Evolutionary conservation across 805 yeast genomes (phyloP), one percentile per base, ranked within the genome.

Genomic region (Cyberlindnera lachancei): DNA sequence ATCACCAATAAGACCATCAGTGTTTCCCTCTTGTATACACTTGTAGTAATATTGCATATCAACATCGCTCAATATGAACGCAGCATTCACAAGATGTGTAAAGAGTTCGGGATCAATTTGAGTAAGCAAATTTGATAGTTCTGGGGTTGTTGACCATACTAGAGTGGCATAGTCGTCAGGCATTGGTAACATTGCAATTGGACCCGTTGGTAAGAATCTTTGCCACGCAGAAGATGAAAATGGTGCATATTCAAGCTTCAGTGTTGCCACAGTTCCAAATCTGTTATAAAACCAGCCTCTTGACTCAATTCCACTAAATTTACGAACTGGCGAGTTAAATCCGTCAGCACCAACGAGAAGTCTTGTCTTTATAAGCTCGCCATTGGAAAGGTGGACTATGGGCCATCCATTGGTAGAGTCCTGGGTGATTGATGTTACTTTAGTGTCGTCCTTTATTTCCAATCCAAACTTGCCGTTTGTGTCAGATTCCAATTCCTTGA

Each of bases 261-360:
- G 57, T 0, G 95, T 82, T 0, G 92, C 96, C 3, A 92, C 98
- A n/a, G 88, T 78, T 1, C 97, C 98, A 60, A 78, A 84, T 30
- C 85, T 68, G 44, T 79, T 66, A 58, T 92, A 92, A 30, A 72
- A 73, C 97, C 97, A 92, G 12, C 98, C 98, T 29, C 95, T 69
- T 2, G 94, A 74, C 50, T 77, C 79, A 34, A 92, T 87, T 2
- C 73, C 76, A 0, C 96, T 80, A 50, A 70, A 88, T 41, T 70
- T 67, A 29, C 96, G 70, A 6, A 83, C 97, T 0, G 96, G 96
- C 1, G 96, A 87, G 55, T 87, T 85, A 55, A 77, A 86, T 1
- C 98, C 98, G 55, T 92, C 98, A 24, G 96, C 95, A 7, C 98
- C 98, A 12, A 92, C 74, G 15, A 88, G 62, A n/a, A 88, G 63